Evolutionary conservation across 371 early-diverging fungal species (phyloP), one percentile per base, ranked within the genome.

Genomic region (Apophysomyces elegans): DNA sequence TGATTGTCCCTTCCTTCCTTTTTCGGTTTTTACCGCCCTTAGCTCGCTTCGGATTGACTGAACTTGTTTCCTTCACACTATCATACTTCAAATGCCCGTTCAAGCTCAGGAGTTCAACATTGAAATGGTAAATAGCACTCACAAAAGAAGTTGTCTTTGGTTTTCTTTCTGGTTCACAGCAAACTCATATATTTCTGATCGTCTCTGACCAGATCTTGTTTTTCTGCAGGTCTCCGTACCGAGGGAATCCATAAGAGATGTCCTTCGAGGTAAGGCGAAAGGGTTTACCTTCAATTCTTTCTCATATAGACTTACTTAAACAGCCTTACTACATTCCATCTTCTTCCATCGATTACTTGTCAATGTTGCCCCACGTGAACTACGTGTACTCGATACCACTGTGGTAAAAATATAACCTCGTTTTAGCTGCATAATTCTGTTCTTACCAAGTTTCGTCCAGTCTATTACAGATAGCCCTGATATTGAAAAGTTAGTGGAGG

Each of bases 311-410:
- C 59, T 58, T 44, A 39, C 54, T 35, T 8, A 47, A 73, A 70
- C 66, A 72, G 94, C 93, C 1, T 71, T 96, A 32, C 75, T 94
- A 8, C 94, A 95, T 73, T 90, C 94, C 5, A 93, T 95, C 59
- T 81, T 95, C 45, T 95, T 95, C 68, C 94, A 96, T 75, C 79
- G 96, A 36, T 78, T 90, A 41, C 89, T 95, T 68, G 84, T 88
- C 16, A 89, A 85, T 60, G 88, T 93, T 46, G 79, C 81, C 43
- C 96, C 96, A 13, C 81, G 83, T 47, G 93, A 94, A 65, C 86
- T 87, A 35, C 77, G 84, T 38, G 79, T 93, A 9, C 72, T 96
- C 32, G 86, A 89, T 46, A 78, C 88, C 5, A 88, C 91, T 13
- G 90, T 91, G 44, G 92, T 91, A 81, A 71, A 5, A 13, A 13